Base-by-base conservation (phyloP, 2,329 filamentous ascomycete species). In the Aspergillus fischeri region DNA sequence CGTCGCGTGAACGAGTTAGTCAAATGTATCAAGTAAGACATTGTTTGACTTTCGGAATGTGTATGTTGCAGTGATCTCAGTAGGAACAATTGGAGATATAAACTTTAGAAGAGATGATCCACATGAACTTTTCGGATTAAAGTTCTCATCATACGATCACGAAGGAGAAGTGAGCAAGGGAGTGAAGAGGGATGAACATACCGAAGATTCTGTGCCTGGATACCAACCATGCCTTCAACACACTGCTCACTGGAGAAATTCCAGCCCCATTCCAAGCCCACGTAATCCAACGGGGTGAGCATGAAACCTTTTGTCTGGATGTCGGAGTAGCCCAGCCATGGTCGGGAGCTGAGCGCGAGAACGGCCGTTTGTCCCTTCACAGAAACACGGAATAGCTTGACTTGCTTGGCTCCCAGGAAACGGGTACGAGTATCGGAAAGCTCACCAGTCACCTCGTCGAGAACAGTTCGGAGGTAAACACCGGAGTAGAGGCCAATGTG, bases 241-340 rank as follows among this genome's bases (percentile, higher is more conserved):
- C 92, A 96, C 73, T 96, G 90, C 71, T 96, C 91, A 70, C 92
- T 96, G 73, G 90, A 93, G 71, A 99, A 97, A 67, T 94, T 96
- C 88, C 92, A 96, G 3, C 90, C 92, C 81, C 91, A 97, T 73
- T 96, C 92, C 28, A 99, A 83, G 44, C 89, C 87, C 53, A 88
- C 86, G 68, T 96, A 97, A 72, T 90, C 91, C 29, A 99, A 78
- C 0, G 95, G 94, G 1, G 93, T 97, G 64, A 97, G 87, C 76
- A 95, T 91, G 68, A 97, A 96, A 41, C 87, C 87, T 69, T 90
- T 91, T 2, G 89, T 92, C 58, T 92, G 88, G 1, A 90, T 86
- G 67, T 97, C 91, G 0, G 92, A 89, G 71, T 97, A 97, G 47
- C 92, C 93, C 3, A 99, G 81, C 92, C 93, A 99, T n/a, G 94